Evolutionary conservation across 371 early-diverging fungal species (phyloP).

Genomic region (Batkoa obscura): DNA sequence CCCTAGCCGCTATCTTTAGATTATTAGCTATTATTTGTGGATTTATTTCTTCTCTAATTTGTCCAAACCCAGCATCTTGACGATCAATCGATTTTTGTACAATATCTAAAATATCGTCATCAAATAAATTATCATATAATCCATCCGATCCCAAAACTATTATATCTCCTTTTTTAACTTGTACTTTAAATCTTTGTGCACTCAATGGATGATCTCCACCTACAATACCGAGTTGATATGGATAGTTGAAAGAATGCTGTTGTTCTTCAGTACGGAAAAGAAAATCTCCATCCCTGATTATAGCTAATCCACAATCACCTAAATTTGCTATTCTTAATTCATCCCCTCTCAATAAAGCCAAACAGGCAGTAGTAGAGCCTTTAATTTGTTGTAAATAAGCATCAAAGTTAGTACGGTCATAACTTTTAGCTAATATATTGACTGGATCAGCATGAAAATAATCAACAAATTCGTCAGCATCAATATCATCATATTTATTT

Average conservation of each 20-base stretch:
- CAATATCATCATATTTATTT: slow-evolving; percentile 58
- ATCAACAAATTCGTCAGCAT: slow-evolving; percentile 39
- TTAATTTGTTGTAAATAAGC: slow-evolving; percentile 24
- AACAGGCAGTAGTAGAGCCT: slow-evolving; percentile 78
- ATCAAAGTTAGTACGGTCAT: slow-evolving; percentile 43
- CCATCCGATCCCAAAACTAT: slow-evolving; percentile 62
- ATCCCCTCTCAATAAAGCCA: slow-evolving; percentile 70
- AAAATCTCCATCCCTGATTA: slow-evolving; percentile 68
- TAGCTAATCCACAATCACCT: slow-evolving; percentile 80
- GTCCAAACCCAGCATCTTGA: background rate
- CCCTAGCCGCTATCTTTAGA: slow-evolving; percentile 50
- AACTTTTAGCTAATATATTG: slow-evolving; percentile 54
- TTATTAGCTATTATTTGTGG: slow-evolving; percentile 59
- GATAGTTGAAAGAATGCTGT: slow-evolving; percentile 67
- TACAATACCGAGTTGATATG: slow-evolving; percentile 56
- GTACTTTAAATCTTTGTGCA: slow-evolving; percentile 58
- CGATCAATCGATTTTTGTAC: slow-evolving; percentile 37
- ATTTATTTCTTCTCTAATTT: slow-evolving; percentile 10
- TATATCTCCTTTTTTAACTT: slow-evolving; percentile 57
- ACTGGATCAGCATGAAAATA: slow-evolving; percentile 57
- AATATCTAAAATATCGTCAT: slow-evolving; percentile 54
- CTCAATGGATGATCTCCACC: slow-evolving; percentile 41
- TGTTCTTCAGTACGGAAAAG: slow-evolving; percentile 83
- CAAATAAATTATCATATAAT: slow-evolving; percentile 65
- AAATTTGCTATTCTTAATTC: slow-evolving; percentile 82